Evolutionary conservation across 2,329 filamentous ascomycete species (phyloP).

Genomic region (Waltergamsia citrina): DNA sequence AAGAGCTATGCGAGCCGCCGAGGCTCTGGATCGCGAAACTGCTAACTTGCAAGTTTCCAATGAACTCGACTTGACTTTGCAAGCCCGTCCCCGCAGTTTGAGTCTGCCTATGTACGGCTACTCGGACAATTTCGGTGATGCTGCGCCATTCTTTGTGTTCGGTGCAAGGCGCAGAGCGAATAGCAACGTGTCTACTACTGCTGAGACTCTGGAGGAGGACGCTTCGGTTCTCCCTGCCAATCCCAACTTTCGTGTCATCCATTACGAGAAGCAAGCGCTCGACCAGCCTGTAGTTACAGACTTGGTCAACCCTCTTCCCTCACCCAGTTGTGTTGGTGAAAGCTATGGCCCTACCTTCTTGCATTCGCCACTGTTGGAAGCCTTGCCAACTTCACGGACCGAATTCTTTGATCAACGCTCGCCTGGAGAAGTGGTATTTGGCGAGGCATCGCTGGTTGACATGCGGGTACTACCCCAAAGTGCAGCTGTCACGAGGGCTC

Average conservation of each 20-base stretch:
- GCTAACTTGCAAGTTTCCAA: slow-evolving; percentile 40
- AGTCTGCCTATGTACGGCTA: slow-evolving; percentile 39
- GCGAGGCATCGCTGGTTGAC: slow-evolving; percentile 28
- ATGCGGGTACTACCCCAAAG: slow-evolving; percentile 16
- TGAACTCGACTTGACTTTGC: slow-evolving; percentile 35
- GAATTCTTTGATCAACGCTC: slow-evolving; percentile 22
- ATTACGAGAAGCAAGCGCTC: slow-evolving; percentile 13
- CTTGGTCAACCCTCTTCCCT: slow-evolving; percentile 12
- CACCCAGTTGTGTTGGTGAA: slow-evolving; percentile 25
- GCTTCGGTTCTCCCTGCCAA: slow-evolving; percentile 9
- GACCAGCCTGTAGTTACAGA: slow-evolving; percentile 11
- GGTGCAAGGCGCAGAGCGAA: slow-evolving; percentile 13
- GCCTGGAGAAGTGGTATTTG: slow-evolving; percentile 26
- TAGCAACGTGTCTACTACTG: slow-evolving; percentile 1
- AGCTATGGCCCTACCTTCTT: slow-evolving; percentile 12
- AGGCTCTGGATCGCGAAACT: slow-evolving; percentile 46
- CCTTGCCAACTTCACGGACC: slow-evolving; percentile 19
- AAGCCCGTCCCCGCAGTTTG: slow-evolving; percentile 32
- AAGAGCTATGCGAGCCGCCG: slow-evolving; percentile 48
- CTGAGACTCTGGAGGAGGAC: slow-evolving; percentile 12
- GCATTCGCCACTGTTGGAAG: slow-evolving; percentile 10
- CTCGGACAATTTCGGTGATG: slow-evolving; percentile 30
- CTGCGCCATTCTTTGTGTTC: slow-evolving; percentile 38
- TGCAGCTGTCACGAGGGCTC: slow-evolving; percentile 18
- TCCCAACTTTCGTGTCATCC: slow-evolving; percentile 17